These are phyloP conservation scores for Selaginella tamariscina DNA, from an alignment of 75 land plant genomes.

Conservation along the genomic window DNA sequence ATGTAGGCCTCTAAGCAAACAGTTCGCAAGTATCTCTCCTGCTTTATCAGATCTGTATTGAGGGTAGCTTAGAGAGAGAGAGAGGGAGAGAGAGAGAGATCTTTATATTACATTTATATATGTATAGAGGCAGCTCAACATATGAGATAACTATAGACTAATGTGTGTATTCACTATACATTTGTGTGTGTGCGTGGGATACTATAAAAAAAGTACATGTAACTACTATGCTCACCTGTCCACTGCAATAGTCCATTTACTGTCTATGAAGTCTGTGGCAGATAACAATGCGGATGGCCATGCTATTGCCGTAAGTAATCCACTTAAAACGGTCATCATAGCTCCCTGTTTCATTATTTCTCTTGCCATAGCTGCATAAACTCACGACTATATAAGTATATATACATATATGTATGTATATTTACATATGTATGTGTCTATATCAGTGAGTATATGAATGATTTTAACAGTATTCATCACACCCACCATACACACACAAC, in stretches of 20 bases:
- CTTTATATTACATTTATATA: no score
- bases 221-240: slow-evolving; percentile 45
- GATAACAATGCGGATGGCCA: slow-evolving; percentile 73
- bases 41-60: slow-evolving; percentile 91
- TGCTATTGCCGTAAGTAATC: slow-evolving; percentile 69
- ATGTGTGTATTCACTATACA: no score
- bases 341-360: slow-evolving; percentile 90
- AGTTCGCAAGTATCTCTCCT: slow-evolving; percentile 79
- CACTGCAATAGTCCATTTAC: slow-evolving; percentile 90
- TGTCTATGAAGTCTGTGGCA: slow-evolving; percentile 82
- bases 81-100: no score
- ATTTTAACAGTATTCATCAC: no score
- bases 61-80: no score
- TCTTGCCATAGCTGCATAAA: slow-evolving; percentile 40
- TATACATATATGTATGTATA: not conserved
- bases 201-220: no score
- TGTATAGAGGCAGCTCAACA: no score
- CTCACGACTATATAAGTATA: not conserved
- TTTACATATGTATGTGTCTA: not conserved
- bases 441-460: no score
- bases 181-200: no score
- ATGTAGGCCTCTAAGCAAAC: slow-evolving; percentile 62
- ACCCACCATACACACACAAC: no score
- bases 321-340: slow-evolving; percentile 78
- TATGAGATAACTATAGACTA: no score